Conservation (phyloP, 352 stramenopile species). For the Phytophthora nicotianae region DNA sequence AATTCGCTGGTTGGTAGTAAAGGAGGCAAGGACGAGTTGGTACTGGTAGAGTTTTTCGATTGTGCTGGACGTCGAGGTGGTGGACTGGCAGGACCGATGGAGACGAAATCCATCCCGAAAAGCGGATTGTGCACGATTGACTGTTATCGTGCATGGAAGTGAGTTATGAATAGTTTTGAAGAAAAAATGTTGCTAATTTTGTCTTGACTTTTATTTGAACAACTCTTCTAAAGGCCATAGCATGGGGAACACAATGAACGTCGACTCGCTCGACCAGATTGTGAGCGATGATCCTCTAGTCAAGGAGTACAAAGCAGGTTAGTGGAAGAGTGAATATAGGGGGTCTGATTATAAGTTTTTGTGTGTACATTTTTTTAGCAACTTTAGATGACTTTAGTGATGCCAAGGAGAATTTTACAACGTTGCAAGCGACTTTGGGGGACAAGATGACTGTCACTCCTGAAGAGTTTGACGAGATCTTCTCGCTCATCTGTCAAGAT, state of each 20-base stretch:
- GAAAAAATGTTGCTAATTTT: slow-evolving; percentile 17
- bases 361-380: slow-evolving; percentile 16
- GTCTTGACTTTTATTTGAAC: neutral
- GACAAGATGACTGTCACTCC: slow-evolving; percentile 80
- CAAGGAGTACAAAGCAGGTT: slow-evolving; percentile 29
- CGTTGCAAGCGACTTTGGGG: slow-evolving; percentile 60
- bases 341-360: slow-evolving; percentile 8
- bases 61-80: slow-evolving; percentile 22
- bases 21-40: slow-evolving; percentile 23
- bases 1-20: slow-evolving; percentile 18
- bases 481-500: slow-evolving; percentile 77
- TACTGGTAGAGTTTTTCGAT: slow-evolving; percentile 16
- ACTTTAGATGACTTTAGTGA: slow-evolving; percentile 46
- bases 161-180: neutral
- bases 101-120: slow-evolving; percentile 31
- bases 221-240: neutral
- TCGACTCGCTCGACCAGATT: slow-evolving; percentile 38
- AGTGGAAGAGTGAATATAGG: neutral
- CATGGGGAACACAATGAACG: slow-evolving; percentile 54
- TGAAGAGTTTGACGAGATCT: slow-evolving; percentile 82
- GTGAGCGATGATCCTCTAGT: slow-evolving; percentile 52
- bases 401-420: slow-evolving; percentile 68
- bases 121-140: neutral
- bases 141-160: no score
- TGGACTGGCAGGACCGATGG: slow-evolving; percentile 23